Percentiles rank a stretch among this genome's conserved stretches.
These are phyloP conservation scores for Quercus aquifolioides DNA, from an alignment of 306 rosid genomes.

Conservation along the genomic window DNA sequence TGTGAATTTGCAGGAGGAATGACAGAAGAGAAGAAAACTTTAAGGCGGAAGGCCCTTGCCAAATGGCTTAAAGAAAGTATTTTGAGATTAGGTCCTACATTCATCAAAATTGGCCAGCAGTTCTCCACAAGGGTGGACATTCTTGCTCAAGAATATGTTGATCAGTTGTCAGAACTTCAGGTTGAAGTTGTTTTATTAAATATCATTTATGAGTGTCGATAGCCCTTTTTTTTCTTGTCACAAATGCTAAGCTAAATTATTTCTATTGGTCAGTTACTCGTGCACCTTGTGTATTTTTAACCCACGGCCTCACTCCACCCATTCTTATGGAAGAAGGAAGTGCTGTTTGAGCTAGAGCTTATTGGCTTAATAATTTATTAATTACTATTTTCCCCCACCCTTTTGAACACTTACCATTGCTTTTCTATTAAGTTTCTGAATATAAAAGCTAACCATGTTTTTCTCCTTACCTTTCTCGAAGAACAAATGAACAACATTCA, in stretches of 20 bases:
- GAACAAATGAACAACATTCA: neutral
- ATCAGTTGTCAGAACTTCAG: conserved; percentile 98
- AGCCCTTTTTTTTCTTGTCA: no score
- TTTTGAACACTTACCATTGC: neutral
- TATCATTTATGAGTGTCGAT: conserved; percentile 1
- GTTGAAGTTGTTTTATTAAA: conserved; percentile 32
- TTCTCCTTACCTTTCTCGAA: neutral
- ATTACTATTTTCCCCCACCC: neutral
- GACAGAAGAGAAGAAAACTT: conserved; percentile 74
- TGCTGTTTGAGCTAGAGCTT: no score
- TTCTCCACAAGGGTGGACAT: conserved; percentile 99
- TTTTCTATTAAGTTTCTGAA: neutral
- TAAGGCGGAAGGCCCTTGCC: conserved; percentile 80
- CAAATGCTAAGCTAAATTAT: no score
- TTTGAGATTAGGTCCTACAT: conserved; percentile 95
- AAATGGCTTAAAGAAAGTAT: conserved; percentile 97
- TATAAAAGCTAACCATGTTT: neutral
- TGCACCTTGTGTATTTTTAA: no score
- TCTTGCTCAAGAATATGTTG: conserved; percentile 96
- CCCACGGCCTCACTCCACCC: no score
- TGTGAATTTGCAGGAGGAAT: conserved; percentile 63
- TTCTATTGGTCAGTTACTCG: no score
- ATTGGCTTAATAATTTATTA: neutral
- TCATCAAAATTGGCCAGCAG: conserved; percentile 98
- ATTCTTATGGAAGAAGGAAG: no score